Evolutionary conservation across 176 grass and related monocot genomes (phyloP).

Genomic region (Oropetium thomaeum): DNA sequence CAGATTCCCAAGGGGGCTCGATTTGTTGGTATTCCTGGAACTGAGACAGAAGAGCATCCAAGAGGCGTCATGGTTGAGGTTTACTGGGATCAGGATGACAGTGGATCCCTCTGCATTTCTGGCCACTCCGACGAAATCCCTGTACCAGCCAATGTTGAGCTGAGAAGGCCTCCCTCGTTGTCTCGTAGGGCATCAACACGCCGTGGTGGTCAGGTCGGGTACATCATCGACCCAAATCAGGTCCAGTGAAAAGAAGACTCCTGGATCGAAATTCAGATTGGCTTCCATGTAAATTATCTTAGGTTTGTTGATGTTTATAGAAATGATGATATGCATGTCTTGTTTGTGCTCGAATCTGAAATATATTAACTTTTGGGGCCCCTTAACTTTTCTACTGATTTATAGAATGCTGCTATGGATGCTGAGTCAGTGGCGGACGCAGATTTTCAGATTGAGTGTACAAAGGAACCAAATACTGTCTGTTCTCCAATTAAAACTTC

Average conservation of each 20-base stretch:
- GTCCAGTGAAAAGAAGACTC: conserved; percentile 37
- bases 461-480: no score
- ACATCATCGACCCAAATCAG: conserved; percentile 60
- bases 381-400: background rate
- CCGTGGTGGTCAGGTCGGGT: conserved; percentile 42
- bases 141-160: conserved; percentile 51
- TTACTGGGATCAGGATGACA: conserved; percentile 90
- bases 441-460: no score
- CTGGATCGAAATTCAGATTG: background rate
- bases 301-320: conserved; percentile 24
- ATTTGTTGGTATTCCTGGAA: conserved; percentile 89
- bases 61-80: conserved; percentile 95
- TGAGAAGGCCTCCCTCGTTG: conserved; percentile 36
- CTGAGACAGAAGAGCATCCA: conserved; percentile 70
- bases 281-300: conserved; percentile 31
- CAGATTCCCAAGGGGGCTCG: conserved; percentile 86
- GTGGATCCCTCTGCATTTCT: conserved; percentile 74
- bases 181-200: conserved; percentile 44
- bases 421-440: no score
- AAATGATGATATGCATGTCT: conserved; percentile 1
- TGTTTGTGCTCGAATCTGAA: conserved; percentile 21
- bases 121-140: conserved; percentile 66
- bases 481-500: no score
- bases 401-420: background rate
- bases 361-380: background rate